phyloP scores from a whole-genome alignment of 2,329 filamentous ascomycete species.

The Dactylonectria estremocensis region DNA sequence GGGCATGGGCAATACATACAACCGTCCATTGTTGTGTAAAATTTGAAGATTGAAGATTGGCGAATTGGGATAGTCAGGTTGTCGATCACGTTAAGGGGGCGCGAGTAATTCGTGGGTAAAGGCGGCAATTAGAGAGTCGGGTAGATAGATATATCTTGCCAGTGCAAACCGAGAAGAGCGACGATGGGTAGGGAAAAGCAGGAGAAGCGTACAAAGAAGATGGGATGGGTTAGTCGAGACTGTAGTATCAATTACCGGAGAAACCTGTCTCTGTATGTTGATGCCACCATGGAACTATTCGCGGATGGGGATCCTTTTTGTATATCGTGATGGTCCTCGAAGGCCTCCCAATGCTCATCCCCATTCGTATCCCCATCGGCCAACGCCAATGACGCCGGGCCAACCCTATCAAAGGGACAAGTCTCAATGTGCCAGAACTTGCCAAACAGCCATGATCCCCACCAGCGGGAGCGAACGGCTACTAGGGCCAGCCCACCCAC shows the following conservation, averaged over 20 bases:
- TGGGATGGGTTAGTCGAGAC: constrained; percentile 10
- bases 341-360: constrained; percentile 46
- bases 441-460: constrained; percentile 34
- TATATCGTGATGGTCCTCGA: constrained; percentile 48
- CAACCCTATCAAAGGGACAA: constrained; percentile 41
- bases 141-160: constrained; percentile 7
- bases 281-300: constrained; percentile 31
- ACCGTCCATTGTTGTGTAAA: constrained; percentile 44
- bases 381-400: constrained; percentile 20
- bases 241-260: constrained; percentile 33
- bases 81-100: neutral
- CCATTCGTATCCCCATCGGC: constrained; percentile 39
- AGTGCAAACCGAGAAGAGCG: neutral
- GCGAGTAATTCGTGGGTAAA: neutral
- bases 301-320: constrained; percentile 48
- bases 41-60: neutral
- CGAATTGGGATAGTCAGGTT: neutral
- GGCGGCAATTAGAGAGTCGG: neutral
- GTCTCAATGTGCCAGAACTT: constrained; percentile 42
- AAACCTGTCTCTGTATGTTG: constrained; percentile 48
- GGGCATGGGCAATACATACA: constrained; percentile 41
- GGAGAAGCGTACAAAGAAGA: constrained; percentile 13
- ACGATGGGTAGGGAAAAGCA: neutral
- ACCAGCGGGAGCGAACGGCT: constrained; percentile 49
- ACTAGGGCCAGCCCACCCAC: constrained; percentile 39